A percentile compares a stretch with the other conserved stretches of the same genome.
phyloP scores from a whole-genome alignment of 2,329 filamentous ascomycete genomes.

The Fusarium begoniae region DNA sequence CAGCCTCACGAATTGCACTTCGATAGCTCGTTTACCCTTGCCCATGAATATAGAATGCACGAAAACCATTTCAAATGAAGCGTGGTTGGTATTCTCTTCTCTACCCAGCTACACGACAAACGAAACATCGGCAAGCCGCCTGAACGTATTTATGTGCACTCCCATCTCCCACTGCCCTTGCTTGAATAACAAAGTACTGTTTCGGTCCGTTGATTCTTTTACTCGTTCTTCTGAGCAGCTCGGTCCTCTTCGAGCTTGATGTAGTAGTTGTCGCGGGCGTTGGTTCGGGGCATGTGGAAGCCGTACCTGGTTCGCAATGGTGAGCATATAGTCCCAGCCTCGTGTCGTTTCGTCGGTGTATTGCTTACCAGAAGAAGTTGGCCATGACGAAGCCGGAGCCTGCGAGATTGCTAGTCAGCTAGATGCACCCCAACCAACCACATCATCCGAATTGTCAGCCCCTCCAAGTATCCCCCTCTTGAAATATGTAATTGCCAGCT shows the following conservation, averaged over 20 bases:
- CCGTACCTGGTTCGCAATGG: constrained; percentile 60
- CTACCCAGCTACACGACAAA: constrained; percentile 40
- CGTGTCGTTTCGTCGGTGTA: neutral
- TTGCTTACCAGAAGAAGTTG: constrained; percentile 66
- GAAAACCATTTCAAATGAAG: constrained; percentile 36
- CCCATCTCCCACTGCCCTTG: constrained; percentile 5
- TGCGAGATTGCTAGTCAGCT: constrained; percentile 50
- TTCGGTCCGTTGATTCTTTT: constrained; percentile 18
- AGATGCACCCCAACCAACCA: constrained; percentile 37
- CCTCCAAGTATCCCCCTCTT: constrained; percentile 20
- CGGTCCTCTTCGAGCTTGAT: constrained; percentile 66
- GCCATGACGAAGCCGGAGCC: constrained; percentile 64
- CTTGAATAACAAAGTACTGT: neutral
- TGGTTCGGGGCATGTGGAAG: constrained; percentile 68
- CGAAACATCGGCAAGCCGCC: constrained; percentile 34
- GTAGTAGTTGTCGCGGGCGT: constrained; percentile 67
- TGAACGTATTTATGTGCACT: constrained; percentile 25
- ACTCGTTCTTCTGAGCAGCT: constrained; percentile 50
- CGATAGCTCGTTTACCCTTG: constrained; percentile 36
- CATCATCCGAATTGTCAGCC: constrained; percentile 39
- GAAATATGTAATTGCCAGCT: neutral
- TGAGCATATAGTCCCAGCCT: constrained; percentile 11
- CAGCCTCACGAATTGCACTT: neutral
- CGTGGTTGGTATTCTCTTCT: constrained; percentile 39
- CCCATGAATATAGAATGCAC: constrained; percentile 43